These are phyloP conservation scores for Gossypium mustelinum DNA, from an alignment of 345 rosid genomes.

Conservation along the genomic window DNA sequence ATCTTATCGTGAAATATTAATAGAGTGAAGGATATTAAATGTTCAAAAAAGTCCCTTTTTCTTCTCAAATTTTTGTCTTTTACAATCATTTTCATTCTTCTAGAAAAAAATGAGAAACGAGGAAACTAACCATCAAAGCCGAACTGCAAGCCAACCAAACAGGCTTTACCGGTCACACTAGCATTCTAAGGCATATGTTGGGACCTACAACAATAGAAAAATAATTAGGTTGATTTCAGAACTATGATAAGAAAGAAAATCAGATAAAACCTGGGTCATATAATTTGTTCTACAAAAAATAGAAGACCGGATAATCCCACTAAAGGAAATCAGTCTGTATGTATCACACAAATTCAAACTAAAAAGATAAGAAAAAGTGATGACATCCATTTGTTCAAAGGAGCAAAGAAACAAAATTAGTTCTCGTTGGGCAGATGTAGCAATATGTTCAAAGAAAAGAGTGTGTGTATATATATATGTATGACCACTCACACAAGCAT, in stretches of 20 bases:
- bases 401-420: neutral
- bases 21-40: neutral
- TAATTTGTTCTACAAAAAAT: neutral
- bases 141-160: neutral
- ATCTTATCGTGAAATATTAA: neutral
- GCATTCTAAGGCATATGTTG: conserved; percentile 43
- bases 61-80: neutral
- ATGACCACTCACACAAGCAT: neutral
- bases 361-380: neutral
- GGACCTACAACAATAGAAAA: conserved; percentile 31
- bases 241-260: neutral
- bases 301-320: neutral
- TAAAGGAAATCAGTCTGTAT: neutral
- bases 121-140: conserved; percentile 12
- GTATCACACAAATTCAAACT: neutral
- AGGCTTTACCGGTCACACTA: conserved; percentile 18
- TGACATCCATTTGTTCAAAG: neutral
- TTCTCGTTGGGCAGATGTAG: neutral
- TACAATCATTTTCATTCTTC: neutral
- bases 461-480: too few relatives aligned
- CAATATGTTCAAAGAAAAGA: neutral
- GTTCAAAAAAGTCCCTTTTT: neutral
- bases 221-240: neutral
- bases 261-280: neutral
- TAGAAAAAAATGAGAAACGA: neutral